A percentile compares a stretch with the other conserved stretches of the same genome.
phyloP scores from a whole-genome alignment of 371 early-diverging fungal species.

The Actinomucor elegans region DNA sequence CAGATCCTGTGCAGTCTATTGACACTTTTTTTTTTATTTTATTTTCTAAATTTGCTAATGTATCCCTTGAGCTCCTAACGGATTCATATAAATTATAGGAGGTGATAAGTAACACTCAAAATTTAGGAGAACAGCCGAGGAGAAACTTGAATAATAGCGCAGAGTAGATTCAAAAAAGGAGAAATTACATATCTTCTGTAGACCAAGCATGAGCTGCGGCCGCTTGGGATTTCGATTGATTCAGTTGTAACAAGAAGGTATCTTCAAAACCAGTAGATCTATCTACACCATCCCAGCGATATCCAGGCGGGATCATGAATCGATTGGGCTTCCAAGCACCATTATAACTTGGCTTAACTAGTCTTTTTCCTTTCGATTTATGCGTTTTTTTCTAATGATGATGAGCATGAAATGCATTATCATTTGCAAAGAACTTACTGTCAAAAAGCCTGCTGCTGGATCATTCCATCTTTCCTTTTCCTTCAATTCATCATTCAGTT shows the following conservation, averaged over 20 bases:
- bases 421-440: slow-evolving; percentile 32
- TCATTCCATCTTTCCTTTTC: slow-evolving; percentile 67
- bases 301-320: slow-evolving; percentile 82
- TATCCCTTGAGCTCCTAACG: not conserved
- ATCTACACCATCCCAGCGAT: slow-evolving; percentile 93
- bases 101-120: too few species aligned
- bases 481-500: slow-evolving; percentile 62
- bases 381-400: slow-evolving; percentile 19
- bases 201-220: slow-evolving; percentile 67
- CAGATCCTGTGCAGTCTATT: slow-evolving; percentile 15
- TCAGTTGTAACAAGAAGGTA: slow-evolving; percentile 51
- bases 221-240: slow-evolving; percentile 47
- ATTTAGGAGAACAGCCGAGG: too few species aligned
- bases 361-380: slow-evolving; percentile 34
- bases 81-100: slow-evolving; percentile 3
- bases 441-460: slow-evolving; percentile 66
- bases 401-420: not conserved
- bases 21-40: slow-evolving; percentile 7
- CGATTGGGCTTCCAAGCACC: slow-evolving; percentile 79
- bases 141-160: not conserved
- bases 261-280: slow-evolving; percentile 87
- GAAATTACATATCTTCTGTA: slow-evolving; percentile 64
- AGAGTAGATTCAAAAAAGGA: not conserved
- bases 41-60: not conserved
- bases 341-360: slow-evolving; percentile 52